Base-by-base conservation (phyloP, 202 grass and related monocot species). In the Carex arenaria region DNA sequence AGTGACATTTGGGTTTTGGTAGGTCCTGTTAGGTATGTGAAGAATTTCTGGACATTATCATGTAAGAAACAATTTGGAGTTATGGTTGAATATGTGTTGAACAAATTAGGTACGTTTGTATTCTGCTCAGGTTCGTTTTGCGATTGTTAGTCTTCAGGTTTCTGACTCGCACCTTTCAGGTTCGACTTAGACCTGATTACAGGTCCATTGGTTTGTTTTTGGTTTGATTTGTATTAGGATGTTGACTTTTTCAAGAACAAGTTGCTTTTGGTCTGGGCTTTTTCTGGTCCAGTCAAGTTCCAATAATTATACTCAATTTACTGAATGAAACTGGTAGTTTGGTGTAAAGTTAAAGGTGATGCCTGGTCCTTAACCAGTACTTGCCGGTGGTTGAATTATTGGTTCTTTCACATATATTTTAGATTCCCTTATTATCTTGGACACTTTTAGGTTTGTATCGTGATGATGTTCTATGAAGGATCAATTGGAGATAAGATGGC, bases 401-500 rank as follows among this genome's bases (percentile, higher is more conserved):
- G 20, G 30, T 63, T 12, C 20, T 23, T 73, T 69, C n/a, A 60
- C 73, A 78, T 14, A 51, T 51, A 52, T 72, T 72, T 40, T 72
- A 26, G 18, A 51, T 52, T 72, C 20, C 40, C 43, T 20, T 38
- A 72, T 14, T 55, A 20, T 77, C 56, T 85, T 45, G 32, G 89
- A 18, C 34, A 12, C 80, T 92, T 92, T 77, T 86, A 99, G 96
- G 85, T 99, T 68, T 96, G 93, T 65, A 91, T 99, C 70, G 91
- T 86, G 0, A 96, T 99, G 93, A 99, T 93, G 86, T 99, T 94
- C 85, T 96, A 99, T 13, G 96, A 99, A 80, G 96, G 96, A 82
- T 99, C 93, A 19, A 4, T 99, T 3, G 96, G 96, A 52, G 93
- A 99, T 71, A 96, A 89, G 88, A 91, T 94, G 96, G 88, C 96